Evolutionary conservation across 768 basidiomycete genomes (phyloP), one percentile per base, ranked within the genome.

Genomic region (Melanogaster broomeanus): DNA sequence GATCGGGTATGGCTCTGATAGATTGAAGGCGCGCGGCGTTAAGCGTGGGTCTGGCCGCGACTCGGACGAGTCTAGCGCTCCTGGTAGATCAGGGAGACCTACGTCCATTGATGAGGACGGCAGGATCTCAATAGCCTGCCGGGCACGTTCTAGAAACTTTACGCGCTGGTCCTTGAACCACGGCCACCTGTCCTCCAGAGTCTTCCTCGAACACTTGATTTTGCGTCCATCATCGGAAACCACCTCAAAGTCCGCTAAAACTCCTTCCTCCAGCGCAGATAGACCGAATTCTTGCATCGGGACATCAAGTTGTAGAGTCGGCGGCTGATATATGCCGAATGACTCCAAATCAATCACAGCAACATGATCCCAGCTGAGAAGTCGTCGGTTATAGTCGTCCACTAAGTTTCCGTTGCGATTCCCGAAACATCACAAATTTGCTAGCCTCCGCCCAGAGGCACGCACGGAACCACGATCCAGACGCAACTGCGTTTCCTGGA

Each of bases 391-490:
- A 66, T 95, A 95, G 62, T 97, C 93, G 51, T 92, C 89, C 6
- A 93, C 90, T 22, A 95, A 80, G 63, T 90, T 93, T 6, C 93
- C 90, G 51, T 85, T 76, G 22, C 84, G 80, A 69, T 97, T 95
- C 1, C 96, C 96, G 60, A 98, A 96, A 38, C n/a, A 98, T 86
- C 49, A 97, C 72, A 53, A 94, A 90, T 63, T 85, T 86, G 72
- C 90, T 96, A 12, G 82, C 77, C 42, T 89, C 87, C 6, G 87
- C 75, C 90, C 91, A 96, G 15, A 94, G 74, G 49, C 92, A 90
- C 21, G 90, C 89, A 21, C 93, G 84, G 70, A 96, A 97, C 96
- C 96, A 98, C 9, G 93, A 96, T 13, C 97, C 96, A 37, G 81
- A 80, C 45, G 85, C 79, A 19, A 98, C 81, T 1, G 90, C 87